Percentiles rank a stretch among this genome's conserved stretches.
phyloP scores from a whole-genome alignment of 2,329 filamentous ascomycete genomes.

The Monilinia fructigena region DNA sequence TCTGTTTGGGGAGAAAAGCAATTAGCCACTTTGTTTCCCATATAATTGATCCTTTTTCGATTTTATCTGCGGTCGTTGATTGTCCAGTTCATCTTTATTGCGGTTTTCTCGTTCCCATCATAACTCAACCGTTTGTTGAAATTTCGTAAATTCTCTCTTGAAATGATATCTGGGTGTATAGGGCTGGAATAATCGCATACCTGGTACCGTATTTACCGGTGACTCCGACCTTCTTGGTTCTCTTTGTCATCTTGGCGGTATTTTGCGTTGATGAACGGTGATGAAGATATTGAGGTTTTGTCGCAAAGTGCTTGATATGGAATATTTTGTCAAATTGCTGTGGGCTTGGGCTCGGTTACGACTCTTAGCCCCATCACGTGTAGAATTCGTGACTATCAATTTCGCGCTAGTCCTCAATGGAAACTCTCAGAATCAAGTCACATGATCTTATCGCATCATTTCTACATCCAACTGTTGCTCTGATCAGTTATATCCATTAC shows the following conservation, averaged over 20 bases:
- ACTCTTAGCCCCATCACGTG: slow-evolving; percentile 17
- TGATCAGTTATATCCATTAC: not conserved
- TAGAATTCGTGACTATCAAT: not conserved
- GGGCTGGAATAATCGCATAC: slow-evolving; percentile 54
- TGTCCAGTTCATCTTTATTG: not conserved
- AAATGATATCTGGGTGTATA: not conserved
- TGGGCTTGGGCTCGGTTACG: slow-evolving; percentile 26
- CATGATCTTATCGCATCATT: not conserved
- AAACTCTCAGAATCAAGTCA: not conserved
- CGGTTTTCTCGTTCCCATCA: not conserved
- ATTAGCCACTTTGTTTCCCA: slow-evolving; percentile 28
- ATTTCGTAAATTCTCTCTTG: slow-evolving; percentile 5
- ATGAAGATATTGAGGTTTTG: slow-evolving; percentile 28
- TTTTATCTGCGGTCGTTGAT: not conserved
- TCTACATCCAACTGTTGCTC: not conserved
- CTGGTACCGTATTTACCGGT: slow-evolving; percentile 98
- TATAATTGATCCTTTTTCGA: not conserved
- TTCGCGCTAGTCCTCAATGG: slow-evolving; percentile 13
- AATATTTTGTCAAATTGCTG: slow-evolving; percentile 26
- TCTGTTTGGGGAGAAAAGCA: slow-evolving; percentile 48
- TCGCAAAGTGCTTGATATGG: slow-evolving; percentile 27
- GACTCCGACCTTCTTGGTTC: slow-evolving; percentile 98
- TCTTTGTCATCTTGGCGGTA: slow-evolving; percentile 81
- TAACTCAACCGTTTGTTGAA: not conserved
- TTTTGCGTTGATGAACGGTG: slow-evolving; percentile 38